Evolutionary conservation across 805 yeast species (phyloP).

Genomic region (Pichia cephalocereana): DNA sequence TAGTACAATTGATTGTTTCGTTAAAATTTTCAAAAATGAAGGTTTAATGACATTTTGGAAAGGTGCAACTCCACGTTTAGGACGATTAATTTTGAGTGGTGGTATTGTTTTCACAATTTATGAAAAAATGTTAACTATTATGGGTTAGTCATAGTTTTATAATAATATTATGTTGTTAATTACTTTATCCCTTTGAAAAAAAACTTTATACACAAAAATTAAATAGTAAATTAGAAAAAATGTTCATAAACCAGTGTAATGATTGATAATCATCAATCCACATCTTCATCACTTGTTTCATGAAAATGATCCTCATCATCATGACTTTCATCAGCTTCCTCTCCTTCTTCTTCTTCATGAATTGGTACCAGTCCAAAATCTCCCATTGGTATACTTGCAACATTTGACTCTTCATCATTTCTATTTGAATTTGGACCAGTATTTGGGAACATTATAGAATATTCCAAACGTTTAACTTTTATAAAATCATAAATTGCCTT

Average conservation of each 20-base stretch:
- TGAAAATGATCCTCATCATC: too few relatives aligned
- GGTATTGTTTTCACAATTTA: conserved; percentile 96
- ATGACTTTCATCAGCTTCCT: too few relatives aligned
- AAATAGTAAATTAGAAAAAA: too few relatives aligned
- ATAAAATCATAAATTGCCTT: conserved; percentile 67
- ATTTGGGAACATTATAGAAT: conserved; percentile 31
- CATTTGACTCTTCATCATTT: not conserved
- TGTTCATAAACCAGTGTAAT: too few relatives aligned
- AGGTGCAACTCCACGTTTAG: conserved; percentile 96
- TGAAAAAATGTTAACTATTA: conserved; percentile 71
- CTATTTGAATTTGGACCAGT: not conserved
- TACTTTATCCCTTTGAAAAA: too few relatives aligned
- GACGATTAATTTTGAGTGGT: conserved; percentile 86
- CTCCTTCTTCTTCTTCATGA: too few relatives aligned
- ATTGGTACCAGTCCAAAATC: too few relatives aligned
- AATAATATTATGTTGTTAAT: too few relatives aligned
- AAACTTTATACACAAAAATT: too few relatives aligned
- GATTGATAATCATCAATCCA: too few relatives aligned
- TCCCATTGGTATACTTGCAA: too few relatives aligned
- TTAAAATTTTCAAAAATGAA: conserved; percentile 70
- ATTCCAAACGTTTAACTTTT: conserved; percentile 71
- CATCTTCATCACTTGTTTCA: too few relatives aligned
- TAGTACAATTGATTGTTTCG: conserved; percentile 77
- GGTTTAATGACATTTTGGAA: conserved; percentile 92
- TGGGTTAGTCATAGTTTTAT: conserved; percentile 24